Conservation (phyloP, 2,329 filamentous ascomycete genomes). For the Beauveria rudraprayagi region DNA sequence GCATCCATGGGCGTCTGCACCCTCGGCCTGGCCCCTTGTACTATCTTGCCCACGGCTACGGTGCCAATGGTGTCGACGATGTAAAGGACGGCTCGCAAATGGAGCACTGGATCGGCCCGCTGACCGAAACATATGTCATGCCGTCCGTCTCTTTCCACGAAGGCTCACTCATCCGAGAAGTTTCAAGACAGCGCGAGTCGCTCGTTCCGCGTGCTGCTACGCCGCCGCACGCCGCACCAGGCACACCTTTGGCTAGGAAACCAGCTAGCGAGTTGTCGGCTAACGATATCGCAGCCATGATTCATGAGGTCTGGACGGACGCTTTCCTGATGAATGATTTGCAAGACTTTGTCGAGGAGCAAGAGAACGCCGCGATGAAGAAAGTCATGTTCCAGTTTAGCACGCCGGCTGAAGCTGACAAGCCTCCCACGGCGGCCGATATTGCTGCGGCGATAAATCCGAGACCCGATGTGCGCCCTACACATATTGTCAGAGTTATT, state of each 20-base stretch:
- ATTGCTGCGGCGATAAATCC: not conserved
- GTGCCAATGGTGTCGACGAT: conserved; percentile 21
- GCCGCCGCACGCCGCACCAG: not conserved
- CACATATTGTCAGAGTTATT: not conserved
- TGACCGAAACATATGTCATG: not conserved
- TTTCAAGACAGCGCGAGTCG: not conserved
- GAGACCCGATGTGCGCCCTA: not conserved
- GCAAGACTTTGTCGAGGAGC: not conserved
- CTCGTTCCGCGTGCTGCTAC: not conserved
- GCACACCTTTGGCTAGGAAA: not conserved
- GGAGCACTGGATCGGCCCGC: conserved; percentile 21
- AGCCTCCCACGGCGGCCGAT: not conserved
- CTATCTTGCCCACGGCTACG: conserved; percentile 26
- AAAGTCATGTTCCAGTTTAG: not conserved
- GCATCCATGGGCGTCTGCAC: conserved; percentile 13
- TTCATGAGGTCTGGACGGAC: not conserved
- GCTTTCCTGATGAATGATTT: not conserved
- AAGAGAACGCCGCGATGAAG: not conserved
- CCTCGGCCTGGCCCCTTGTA: conserved; percentile 22
- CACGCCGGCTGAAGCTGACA: not conserved
- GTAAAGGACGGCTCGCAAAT: conserved; percentile 17
- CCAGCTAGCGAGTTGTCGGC: conserved; percentile 8
- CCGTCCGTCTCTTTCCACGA: not conserved
- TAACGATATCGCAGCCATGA: not conserved
- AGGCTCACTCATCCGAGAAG: not conserved